These are phyloP conservation scores for Cupressus sempervirens DNA, from an alignment of 75 land plant species.

Conservation along the genomic window DNA sequence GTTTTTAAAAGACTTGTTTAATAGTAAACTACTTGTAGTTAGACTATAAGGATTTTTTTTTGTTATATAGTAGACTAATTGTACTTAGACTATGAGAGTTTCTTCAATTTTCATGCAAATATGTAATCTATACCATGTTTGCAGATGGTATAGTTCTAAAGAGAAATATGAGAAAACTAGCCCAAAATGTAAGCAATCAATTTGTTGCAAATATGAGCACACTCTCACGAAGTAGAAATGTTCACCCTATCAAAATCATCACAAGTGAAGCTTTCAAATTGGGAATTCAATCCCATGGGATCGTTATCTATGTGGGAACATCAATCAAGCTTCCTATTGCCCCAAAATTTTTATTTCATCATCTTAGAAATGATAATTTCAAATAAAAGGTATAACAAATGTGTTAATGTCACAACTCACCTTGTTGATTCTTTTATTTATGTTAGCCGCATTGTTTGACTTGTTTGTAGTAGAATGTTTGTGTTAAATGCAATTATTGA, in stretches of 20 bases:
- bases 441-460: too few species aligned
- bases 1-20: background rate
- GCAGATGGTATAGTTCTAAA: constrained; percentile 47
- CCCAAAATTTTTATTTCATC: constrained; percentile 14
- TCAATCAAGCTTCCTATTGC: constrained; percentile 24
- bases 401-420: too few species aligned
- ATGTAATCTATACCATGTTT: constrained; percentile 21
- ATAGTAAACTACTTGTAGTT: too few species aligned
- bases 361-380: constrained; percentile 16
- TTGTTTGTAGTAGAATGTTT: too few species aligned
- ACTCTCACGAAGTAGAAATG: constrained; percentile 33
- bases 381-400: constrained; percentile 29
- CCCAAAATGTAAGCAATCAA: constrained; percentile 18
- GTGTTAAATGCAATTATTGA: too few species aligned
- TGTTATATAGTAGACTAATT: too few species aligned
- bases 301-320: constrained; percentile 26
- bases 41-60: too few species aligned
- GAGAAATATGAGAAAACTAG: constrained; percentile 19
- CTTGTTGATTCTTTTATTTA: too few species aligned
- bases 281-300: constrained; percentile 5
- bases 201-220: constrained; percentile 19
- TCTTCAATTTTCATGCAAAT: background rate
- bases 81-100: too few species aligned
- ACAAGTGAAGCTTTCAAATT: constrained; percentile 12
- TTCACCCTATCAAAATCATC: constrained; percentile 15